A percentile compares a stretch with the other conserved stretches of the same genome.
These are phyloP conservation scores for Trametes polyzona DNA, from an alignment of 1,284 basidiomycete genomes.

Conservation along the genomic window DNA sequence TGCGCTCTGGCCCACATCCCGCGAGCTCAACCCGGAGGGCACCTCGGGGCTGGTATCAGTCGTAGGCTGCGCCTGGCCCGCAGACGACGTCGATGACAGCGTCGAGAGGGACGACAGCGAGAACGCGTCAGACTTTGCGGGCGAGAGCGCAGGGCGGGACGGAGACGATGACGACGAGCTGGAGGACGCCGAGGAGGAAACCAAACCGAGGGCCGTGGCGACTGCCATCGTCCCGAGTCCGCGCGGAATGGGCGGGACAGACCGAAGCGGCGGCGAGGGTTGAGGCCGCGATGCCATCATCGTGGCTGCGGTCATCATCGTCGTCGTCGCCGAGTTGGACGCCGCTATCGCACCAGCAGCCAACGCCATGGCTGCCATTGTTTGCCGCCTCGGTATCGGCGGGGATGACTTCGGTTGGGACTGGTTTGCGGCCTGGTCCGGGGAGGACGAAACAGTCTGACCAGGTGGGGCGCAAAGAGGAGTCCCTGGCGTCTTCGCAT, in stretches of 20 bases:
- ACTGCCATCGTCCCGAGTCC: not conserved
- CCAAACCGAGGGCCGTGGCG: not conserved
- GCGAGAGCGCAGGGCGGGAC: not conserved
- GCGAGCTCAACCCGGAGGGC: too few relatives aligned
- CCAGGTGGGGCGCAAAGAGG: not conserved
- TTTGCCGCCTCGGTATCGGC: not conserved
- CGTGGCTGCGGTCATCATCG: not conserved
- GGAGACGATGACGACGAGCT: not conserved
- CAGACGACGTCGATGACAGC: not conserved
- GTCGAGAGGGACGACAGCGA: constrained; percentile 10
- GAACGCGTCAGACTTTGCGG: not conserved
- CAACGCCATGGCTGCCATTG: not conserved
- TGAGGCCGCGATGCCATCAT: not conserved
- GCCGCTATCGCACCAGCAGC: not conserved
- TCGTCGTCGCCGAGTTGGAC: not conserved
- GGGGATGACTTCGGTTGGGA: not conserved
- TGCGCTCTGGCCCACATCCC: not conserved
- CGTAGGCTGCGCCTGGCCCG: too few relatives aligned
- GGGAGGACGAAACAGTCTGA: too few relatives aligned
- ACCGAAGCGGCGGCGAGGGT: not conserved
- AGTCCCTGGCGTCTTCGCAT: not conserved
- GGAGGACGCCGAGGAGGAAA: not conserved
- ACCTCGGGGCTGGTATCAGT: too few relatives aligned
- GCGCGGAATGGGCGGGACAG: not conserved
- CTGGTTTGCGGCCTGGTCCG: not conserved